Evolutionary conservation across 163 green algal genomes (phyloP).

Genomic region (Scenedesmus sp.): DNA sequence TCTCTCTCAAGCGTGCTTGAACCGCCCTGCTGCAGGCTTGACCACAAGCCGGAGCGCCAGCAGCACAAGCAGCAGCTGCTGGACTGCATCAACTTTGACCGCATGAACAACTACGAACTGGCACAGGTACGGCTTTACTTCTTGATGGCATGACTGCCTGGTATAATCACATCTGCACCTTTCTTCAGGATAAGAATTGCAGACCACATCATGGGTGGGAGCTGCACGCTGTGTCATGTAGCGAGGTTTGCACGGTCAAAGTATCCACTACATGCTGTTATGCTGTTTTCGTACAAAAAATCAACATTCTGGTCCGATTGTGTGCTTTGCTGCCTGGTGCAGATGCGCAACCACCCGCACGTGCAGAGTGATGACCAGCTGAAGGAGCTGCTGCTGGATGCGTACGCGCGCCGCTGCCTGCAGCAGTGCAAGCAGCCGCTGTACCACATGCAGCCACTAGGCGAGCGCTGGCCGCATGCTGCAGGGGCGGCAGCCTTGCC

Average conservation of each 20-base stretch:
- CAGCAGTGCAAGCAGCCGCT: conserved; percentile 6
- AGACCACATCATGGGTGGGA: too few relatives aligned
- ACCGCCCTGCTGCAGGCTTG: background rate
- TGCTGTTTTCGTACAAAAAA: background rate
- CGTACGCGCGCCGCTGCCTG: conserved; percentile 15
- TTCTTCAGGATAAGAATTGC: too few relatives aligned
- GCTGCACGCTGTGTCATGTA: too few relatives aligned
- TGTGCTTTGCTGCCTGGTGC: background rate
- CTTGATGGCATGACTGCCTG: background rate
- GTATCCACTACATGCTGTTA: too few relatives aligned
- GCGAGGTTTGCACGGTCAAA: too few relatives aligned
- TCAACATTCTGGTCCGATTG: background rate
- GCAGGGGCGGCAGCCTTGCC: background rate
- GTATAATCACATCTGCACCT: too few relatives aligned
- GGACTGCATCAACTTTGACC: conserved; percentile 27
- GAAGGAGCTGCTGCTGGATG: conserved; percentile 41
- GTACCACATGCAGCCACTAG: conserved; percentile 29
- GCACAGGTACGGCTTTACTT: background rate
- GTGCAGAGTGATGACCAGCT: conserved; percentile 8
- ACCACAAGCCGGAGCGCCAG: conserved; percentile 24
- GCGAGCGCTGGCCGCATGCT: background rate
- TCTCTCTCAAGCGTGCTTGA: background rate
- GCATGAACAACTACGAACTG: conserved; percentile 36
- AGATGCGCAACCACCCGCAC: conserved; percentile 9
- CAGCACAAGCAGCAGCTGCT: conserved; percentile 35